Base-by-base conservation (phyloP, 176 grass and related monocot genomes). In the Cocos nucifera region DNA sequence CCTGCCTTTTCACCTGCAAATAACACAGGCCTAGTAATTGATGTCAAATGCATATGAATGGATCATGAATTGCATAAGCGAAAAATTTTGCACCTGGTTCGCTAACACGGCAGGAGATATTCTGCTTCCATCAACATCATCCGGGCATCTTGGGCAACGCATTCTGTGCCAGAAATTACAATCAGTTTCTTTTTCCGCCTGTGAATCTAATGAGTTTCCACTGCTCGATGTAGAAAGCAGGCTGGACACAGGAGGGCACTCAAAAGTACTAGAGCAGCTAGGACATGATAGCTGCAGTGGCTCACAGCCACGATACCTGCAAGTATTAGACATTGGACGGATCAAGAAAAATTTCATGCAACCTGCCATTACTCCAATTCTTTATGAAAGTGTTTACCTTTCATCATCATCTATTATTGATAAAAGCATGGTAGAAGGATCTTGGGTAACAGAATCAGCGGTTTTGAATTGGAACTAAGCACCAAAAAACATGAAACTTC, bases 1-100 rank as follows among this genome's bases (percentile, higher is more conserved):
- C 88, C 65, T 89, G 94, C 52, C 94, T 89, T 83, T 98, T 98
- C 52, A 93, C 82, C 88, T 98, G 70, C 67, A 69, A 44, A 64
- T 73, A 25, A 19, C 57, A 22, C 29, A 61, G 54, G 63, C 25
- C 75, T 32, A 61, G 8, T 49, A 59, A 18, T 69, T 53, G 51
- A 56, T 54, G 60, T 55, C 19, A 23, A 54, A 71, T 76, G 51
- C 32, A 44, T 14, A 44, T 14, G 35, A 44, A 44, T 56, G 26
- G 3, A 53, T 30, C 28, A 22, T 58, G 58, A 50, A 48, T 60
- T 32, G 24, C 58, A 27, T 49, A 22, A 15, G 1, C 52, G 5
- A 53, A 58, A 53, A 15, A 3, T 10, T 54, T 61, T 50, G 62
- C 53, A 98, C 94, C 94, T 98, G 94, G 54, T 98, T 98, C 27